Percentiles rank a stretch among this genome's conserved stretches.
phyloP scores from a whole-genome alignment of 1,284 basidiomycete genomes.

The Moesziomyces aphidis region DNA sequence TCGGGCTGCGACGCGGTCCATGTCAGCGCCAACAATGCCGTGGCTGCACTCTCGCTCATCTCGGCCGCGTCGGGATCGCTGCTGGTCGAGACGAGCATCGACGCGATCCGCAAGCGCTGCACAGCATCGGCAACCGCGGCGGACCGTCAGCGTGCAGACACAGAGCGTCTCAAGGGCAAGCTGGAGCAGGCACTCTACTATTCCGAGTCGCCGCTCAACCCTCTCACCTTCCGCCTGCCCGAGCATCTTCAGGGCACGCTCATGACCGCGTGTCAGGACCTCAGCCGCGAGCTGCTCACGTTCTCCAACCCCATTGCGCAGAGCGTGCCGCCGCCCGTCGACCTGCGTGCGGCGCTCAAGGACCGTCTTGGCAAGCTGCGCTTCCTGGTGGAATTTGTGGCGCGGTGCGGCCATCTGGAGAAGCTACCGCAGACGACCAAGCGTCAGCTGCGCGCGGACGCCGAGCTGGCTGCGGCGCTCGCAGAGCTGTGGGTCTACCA shows the following conservation, averaged over 20 bases:
- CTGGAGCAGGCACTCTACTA: slow-evolving; percentile 90
- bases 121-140: slow-evolving; percentile 13
- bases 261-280: slow-evolving; percentile 77
- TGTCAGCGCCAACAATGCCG: slow-evolving; percentile 4
- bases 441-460: slow-evolving; percentile 82
- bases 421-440: slow-evolving; percentile 84
- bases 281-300: slow-evolving; percentile 73
- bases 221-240: slow-evolving; percentile 83
- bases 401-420: slow-evolving; percentile 50
- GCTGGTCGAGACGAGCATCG: slow-evolving; percentile 49
- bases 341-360: slow-evolving; percentile 82
- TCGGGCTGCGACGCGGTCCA: slow-evolving; percentile 40
- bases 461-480: slow-evolving; percentile 86
- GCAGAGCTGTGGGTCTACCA: slow-evolving; percentile 86
- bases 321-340: slow-evolving; percentile 67
- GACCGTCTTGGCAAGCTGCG: slow-evolving; percentile 80
- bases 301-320: slow-evolving; percentile 36
- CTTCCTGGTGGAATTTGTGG: slow-evolving; percentile 85
- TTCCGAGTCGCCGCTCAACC: slow-evolving; percentile 79
- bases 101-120: slow-evolving; percentile 37
- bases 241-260: slow-evolving; percentile 79
- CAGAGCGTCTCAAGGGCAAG: slow-evolving; percentile 78
- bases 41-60: slow-evolving; percentile 58
- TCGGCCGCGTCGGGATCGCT: slow-evolving; percentile 61
- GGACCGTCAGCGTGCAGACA: slow-evolving; percentile 59